Conservation (phyloP, 176 grass and related monocot species). For the Eleusine coracana region DNA sequence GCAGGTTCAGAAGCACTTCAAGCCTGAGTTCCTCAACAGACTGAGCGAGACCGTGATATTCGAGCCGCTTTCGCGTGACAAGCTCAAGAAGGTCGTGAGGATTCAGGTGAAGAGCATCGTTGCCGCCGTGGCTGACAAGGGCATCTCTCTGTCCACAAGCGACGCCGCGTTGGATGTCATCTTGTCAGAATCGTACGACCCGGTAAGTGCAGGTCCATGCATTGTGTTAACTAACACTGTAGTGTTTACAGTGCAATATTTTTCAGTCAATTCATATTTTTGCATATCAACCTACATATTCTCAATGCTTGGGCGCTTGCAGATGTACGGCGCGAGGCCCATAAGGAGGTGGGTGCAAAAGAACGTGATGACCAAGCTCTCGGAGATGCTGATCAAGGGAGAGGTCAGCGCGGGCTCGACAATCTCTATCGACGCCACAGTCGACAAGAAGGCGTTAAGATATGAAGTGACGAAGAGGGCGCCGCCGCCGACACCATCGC, state of each 20-base stretch:
- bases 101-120: conserved; percentile 59
- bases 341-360: conserved; percentile 53
- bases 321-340: conserved; percentile 53
- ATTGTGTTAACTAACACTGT: not conserved
- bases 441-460: not conserved
- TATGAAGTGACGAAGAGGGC: conserved; percentile 18
- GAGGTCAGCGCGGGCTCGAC: conserved; percentile 36
- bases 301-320: not conserved
- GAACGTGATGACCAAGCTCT: conserved; percentile 44
- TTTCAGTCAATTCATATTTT: not conserved
- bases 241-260: not conserved
- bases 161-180: conserved; percentile 65
- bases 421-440: conserved; percentile 19
- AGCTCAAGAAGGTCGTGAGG: conserved; percentile 38
- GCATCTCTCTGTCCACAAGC: conserved; percentile 46
- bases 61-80: conserved; percentile 28
- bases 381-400: conserved; percentile 42
- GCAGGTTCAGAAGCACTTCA: conserved; percentile 48
- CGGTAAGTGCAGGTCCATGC: conserved; percentile 29
- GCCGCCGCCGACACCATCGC: not conserved
- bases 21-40: conserved; percentile 53
- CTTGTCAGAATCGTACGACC: conserved; percentile 59
- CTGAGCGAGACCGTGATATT: conserved; percentile 54
- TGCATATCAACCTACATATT: too few species aligned
- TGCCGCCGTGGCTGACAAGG: conserved; percentile 47